These are phyloP conservation scores for Fomitopsis schrenkii DNA, from an alignment of 1,284 basidiomycete genomes.

Conservation along the genomic window DNA sequence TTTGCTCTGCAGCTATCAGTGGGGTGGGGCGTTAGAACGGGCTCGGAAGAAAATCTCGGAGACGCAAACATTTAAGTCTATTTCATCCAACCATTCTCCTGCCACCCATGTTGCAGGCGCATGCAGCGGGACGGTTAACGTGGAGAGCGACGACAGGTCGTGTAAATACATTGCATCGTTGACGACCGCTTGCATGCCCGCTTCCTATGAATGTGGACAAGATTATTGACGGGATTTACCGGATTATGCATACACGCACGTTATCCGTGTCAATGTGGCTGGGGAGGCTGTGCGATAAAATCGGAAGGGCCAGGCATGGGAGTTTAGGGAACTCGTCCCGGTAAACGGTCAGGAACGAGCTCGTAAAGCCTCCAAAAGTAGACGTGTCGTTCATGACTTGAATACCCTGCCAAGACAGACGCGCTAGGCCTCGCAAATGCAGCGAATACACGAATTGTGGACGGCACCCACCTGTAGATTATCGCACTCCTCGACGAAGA, in stretches of 20 bases:
- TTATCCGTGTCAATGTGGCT: conserved; percentile 35
- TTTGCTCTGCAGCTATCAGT: conserved; percentile 32
- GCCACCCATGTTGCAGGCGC: conserved; percentile 38
- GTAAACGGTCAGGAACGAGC: conserved; percentile 51
- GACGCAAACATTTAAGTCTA: conserved; percentile 37
- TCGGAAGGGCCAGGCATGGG: conserved; percentile 49
- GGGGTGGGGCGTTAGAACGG: neutral
- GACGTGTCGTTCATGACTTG: conserved; percentile 61
- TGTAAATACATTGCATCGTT: conserved; percentile 62
- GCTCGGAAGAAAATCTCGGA: conserved; percentile 1
- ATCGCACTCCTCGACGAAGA: conserved; percentile 71
- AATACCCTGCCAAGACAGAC: conserved; percentile 44
- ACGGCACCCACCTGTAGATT: conserved; percentile 52
- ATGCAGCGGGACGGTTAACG: conserved; percentile 54
- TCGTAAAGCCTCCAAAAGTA: conserved; percentile 61
- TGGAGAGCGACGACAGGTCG: conserved; percentile 46
- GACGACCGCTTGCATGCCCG: conserved; percentile 34
- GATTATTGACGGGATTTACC: neutral
- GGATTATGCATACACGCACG: conserved; percentile 29
- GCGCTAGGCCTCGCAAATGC: neutral
- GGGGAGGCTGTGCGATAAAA: conserved; percentile 45
- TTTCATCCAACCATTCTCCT: conserved; percentile 39
- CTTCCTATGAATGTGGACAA: conserved; percentile 4
- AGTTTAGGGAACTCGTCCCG: conserved; percentile 63
- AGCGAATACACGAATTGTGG: neutral